Evolutionary conservation across 192 early-diverging fungal species (phyloP), one percentile per base, ranked within the genome.

Genomic region (Lobosporangium transversale): DNA sequence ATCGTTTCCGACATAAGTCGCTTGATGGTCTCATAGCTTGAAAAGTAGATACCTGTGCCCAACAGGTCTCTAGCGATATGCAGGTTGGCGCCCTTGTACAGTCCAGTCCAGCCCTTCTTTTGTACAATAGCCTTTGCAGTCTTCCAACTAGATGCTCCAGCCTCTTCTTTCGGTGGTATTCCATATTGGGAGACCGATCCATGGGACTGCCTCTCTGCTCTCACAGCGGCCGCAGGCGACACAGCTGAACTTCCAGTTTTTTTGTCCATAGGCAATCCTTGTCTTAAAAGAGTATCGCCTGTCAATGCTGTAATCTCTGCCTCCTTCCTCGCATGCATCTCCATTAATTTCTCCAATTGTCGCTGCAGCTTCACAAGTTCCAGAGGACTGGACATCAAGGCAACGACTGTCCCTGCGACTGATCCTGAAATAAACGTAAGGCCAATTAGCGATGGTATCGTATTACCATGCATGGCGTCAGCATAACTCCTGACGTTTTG

Each of bases 331-430:
- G 79, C 83, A 36, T 79, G 78, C 60, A 85, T 80, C 47, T 79
- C 78, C 78, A 91, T 62, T 37, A 93, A 56, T 40, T 84, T 80
- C 30, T 91, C 86, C 23, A 92, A 76, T 68, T 92, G 93, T 60
- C 87, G 80, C 76, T 92, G 91, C 3, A 92, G 86, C 60, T 94
- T 94, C 35, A 94, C 87, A 35, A 93, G 75, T 62, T 94, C 93
- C 45, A 94, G 68, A 6, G 93, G 93, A 62, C 91, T 91, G 56
- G 89, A 90, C 32, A 92, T 67, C 11, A 84, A 66, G 6, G 91
- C 90, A 32, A 93, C 88, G 32, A 90, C 70, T 8, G 89, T 85
- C 11, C 92, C 92, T 45, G 86, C 80, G 0, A 83, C 62, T 47
- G 80, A 79, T 52, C 92, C 92, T 8, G 88, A 83, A 17, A 86